Evolutionary conservation across 257 asterid species (phyloP), one percentile per base, ranked within the genome.

Genomic region (Solanum arcanum): DNA sequence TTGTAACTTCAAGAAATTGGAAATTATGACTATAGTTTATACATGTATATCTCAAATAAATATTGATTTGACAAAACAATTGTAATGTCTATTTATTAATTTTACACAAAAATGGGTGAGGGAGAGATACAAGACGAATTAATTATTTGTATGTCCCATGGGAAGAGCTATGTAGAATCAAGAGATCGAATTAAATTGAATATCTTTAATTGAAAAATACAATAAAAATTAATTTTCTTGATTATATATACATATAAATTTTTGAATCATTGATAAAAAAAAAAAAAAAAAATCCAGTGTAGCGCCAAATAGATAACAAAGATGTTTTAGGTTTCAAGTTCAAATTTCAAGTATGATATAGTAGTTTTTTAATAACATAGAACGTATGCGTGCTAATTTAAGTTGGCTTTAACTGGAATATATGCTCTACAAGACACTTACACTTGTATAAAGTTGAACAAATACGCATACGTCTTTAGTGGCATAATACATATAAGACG

Each of bases 381-480:
- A 16, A 52, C 2, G 2, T 52, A 0, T 3, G 11, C 5, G 62
- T 2, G n/a, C 35, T 9, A 21, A 52, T 18, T 6, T 52, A 52
- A 6, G 9, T 52, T 52, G 4, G 62, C n/a, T 18, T 52, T 4
- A 52, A 52, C 62, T 2, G 0, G 3, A 1, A 52, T 52, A 16
- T 52, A 52, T 52, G 2, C 4, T 9, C n/a, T 52, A 2, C 9
- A 18, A 52, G 62, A 52, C 9, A 52, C 4, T 52, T 16, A 16
- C 6, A 2, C 10, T 16, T 2, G 4, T 52, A 16, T 52, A 52
- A 52, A 16, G 23, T 52, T 16, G 23, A 52, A 52, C n/a, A 18
- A 52, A 23, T 52, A 52, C 4, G 2, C 20, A 18, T 4, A 6
- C 20, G 0, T 0, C 62, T 0, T 52, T 3, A 3, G 23, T 52